Evolutionary conservation across 441 rosid genomes (phyloP).

Genomic region (Pelargonium cotyledonis): DNA sequence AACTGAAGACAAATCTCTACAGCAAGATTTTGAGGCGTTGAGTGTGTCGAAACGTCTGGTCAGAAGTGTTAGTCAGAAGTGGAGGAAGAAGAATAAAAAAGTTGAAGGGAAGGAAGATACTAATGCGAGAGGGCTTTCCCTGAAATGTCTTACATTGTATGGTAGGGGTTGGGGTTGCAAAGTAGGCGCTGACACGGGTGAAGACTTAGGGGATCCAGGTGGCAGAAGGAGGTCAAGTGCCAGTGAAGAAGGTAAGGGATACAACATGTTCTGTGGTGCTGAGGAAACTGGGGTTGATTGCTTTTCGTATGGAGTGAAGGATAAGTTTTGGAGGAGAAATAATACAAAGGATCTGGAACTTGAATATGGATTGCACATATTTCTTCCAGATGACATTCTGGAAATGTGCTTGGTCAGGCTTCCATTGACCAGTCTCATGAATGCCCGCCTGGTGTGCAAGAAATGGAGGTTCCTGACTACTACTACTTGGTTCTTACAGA

Average conservation of each 20-base stretch:
- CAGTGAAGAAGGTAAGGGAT: slow-evolving; percentile 63
- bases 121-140: slow-evolving; percentile 15
- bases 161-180: slow-evolving; percentile 27
- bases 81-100: slow-evolving; percentile 20
- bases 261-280: slow-evolving; percentile 51
- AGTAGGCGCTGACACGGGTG: slow-evolving; percentile 25
- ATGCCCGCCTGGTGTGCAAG: slow-evolving; percentile 87
- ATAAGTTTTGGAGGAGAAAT: slow-evolving; percentile 74
- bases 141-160: slow-evolving; percentile 24
- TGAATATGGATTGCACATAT: slow-evolving; percentile 54
- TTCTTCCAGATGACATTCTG: slow-evolving; percentile 77
- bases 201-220: slow-evolving; percentile 24
- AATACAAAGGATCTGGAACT: slow-evolving; percentile 43
- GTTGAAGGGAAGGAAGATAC: slow-evolving; percentile 20
- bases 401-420: slow-evolving; percentile 91
- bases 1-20: slow-evolving; percentile 17
- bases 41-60: slow-evolving; percentile 22
- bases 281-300: slow-evolving; percentile 80
- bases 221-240: slow-evolving; percentile 55
- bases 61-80: slow-evolving; percentile 22
- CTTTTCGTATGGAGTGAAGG: slow-evolving; percentile 77
- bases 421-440: slow-evolving; percentile 74
- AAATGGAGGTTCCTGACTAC: slow-evolving; percentile 78
- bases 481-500: slow-evolving; percentile 56
- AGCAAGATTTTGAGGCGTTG: slow-evolving; percentile 23